phyloP scores from a whole-genome alignment of 2,329 filamentous ascomycete genomes.

The Botrytis hyacinthi region DNA sequence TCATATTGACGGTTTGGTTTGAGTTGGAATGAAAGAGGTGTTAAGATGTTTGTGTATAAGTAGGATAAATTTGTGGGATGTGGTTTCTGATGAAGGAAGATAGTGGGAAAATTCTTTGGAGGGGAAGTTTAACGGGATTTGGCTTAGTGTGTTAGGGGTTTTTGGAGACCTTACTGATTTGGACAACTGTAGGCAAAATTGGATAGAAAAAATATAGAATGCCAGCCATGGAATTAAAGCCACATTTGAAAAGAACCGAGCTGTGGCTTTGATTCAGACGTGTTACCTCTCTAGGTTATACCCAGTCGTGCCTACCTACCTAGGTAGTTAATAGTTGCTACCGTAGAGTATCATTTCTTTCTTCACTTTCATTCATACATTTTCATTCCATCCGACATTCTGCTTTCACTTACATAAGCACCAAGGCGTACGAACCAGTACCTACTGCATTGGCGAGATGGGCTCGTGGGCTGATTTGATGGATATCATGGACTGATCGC shows the following conservation, averaged over 20 bases:
- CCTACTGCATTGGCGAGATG: background rate
- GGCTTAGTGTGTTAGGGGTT: background rate
- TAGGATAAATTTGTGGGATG: conserved; percentile 6
- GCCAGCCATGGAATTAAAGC: background rate
- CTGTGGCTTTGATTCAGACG: background rate
- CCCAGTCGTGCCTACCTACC: too few relatives aligned
- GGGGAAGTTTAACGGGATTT: conserved; percentile 17
- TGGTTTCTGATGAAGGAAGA: conserved; percentile 10
- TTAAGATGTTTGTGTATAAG: background rate
- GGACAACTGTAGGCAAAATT: background rate
- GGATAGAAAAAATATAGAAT: background rate
- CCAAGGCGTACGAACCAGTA: background rate
- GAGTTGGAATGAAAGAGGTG: background rate
- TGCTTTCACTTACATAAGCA: background rate
- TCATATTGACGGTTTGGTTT: conserved; percentile 46
- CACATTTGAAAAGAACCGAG: background rate
- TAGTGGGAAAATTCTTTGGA: conserved; percentile 21
- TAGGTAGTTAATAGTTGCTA: too few relatives aligned
- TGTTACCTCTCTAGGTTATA: background rate
- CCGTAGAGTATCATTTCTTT: background rate
- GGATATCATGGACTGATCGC: background rate
- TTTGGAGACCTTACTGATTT: conserved; percentile 1
- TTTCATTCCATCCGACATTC: background rate
- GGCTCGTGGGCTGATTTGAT: background rate
- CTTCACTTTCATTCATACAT: background rate